Evolutionary conservation across 1,284 basidiomycete genomes (phyloP), one percentile per base, ranked within the genome.

Genomic region (Retiboletus flavoniger): DNA sequence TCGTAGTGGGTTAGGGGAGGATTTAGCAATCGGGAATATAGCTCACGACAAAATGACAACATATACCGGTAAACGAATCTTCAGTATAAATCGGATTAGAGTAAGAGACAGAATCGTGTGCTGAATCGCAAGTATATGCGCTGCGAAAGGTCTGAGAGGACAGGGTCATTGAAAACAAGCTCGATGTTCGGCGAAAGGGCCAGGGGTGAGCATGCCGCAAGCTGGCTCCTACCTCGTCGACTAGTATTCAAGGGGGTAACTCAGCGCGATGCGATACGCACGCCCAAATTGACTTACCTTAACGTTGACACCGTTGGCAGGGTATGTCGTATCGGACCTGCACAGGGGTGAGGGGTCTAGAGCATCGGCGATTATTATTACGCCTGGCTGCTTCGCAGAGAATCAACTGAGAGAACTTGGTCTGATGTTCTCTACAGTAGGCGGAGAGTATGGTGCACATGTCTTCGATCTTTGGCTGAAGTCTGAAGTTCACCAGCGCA

Each of bases 361-460:
- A 0, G 35, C 65, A 70, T 4, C 5, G 16, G 3, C 2, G 3
- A 7, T 36, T 46, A 35, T 28, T n/a, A 34, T 3, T 11, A 16
- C 13, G 2, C 19, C 0, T 29, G 0, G 10, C 54, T 1, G 0
- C 26, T 1, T 31, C 17, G 11, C 66, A 68, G 3, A 5, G 43
- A 7, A 21, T 7, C 0, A 57, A 0, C 3, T 53, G 4, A 2
- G 1, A 1, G 14, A 68, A 69, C 21, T 7, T 50, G 0, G 1
- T 7, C 2, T 55, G 7, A 35, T 68, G 66, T 0, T 0, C 6
- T 0, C 0, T 0, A 7, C 66, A 72, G 4, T 32, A 60, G 3
- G 44, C 56, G 2, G 53, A 1, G 6, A 34, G 26, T 26, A 34
- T 36, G 17, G 7, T 21, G 19, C 65, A 70, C 65, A 66, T 66